These are phyloP conservation scores for Hemisphaericaspora xylofermentans DNA, from an alignment of 1,139 yeast genomes.

Conservation along the genomic window DNA sequence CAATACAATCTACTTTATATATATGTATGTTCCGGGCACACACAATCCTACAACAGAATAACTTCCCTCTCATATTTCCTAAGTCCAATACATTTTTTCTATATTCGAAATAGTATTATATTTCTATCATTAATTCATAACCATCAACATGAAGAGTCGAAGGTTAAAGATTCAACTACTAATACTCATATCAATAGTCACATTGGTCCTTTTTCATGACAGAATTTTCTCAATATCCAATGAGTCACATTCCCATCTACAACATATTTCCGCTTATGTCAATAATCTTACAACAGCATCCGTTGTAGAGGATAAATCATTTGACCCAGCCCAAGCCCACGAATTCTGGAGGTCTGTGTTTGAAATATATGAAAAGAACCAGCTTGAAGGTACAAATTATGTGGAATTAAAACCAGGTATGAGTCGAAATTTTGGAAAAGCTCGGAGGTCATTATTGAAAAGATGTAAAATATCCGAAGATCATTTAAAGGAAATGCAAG, in stretches of 20 bases:
- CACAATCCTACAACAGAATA: no score
- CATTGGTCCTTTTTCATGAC: no score
- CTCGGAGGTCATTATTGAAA: constrained; percentile 26
- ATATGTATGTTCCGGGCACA: no score
- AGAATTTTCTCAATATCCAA: no score
- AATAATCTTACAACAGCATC: neutral
- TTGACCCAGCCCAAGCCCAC: neutral
- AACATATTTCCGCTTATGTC: neutral
- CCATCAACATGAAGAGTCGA: neutral
- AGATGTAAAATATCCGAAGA: constrained; percentile 26
- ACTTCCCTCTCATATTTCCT: no score
- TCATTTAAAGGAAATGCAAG: constrained; percentile 21
- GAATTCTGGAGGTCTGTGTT: constrained; percentile 3
- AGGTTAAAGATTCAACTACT: neutral
- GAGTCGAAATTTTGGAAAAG: constrained; percentile 1
- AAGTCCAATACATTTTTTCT: no score
- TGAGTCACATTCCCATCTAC: neutral
- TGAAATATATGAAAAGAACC: constrained; percentile 1
- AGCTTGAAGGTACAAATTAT: neutral
- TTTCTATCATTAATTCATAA: neutral
- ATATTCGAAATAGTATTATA: neutral
- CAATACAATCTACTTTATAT: no score
- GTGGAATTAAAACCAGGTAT: constrained; percentile 3
- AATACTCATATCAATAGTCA: neutral
- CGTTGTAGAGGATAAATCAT: neutral